Percentiles rank a stretch among this genome's conserved stretches.
phyloP scores from a whole-genome alignment of 2,329 filamentous ascomycete species.

The Cladorrhinum sp. region DNA sequence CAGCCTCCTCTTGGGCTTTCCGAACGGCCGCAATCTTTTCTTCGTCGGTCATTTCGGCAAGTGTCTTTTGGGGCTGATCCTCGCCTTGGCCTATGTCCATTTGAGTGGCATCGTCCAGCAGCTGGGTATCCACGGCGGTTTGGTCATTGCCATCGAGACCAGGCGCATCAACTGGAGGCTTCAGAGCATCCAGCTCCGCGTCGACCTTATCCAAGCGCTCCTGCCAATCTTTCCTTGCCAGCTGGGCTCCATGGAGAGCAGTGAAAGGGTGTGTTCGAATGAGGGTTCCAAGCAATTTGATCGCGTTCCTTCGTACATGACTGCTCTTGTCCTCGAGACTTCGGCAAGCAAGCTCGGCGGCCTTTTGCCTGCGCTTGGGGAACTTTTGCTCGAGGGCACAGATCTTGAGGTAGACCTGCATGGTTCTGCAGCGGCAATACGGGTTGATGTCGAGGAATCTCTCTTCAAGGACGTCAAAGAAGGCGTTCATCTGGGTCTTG shows the following conservation, averaged over 20 bases:
- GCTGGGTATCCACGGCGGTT: constrained; percentile 67
- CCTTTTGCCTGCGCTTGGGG: constrained; percentile 83
- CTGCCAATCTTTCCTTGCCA: constrained; percentile 83
- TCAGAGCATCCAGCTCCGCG: constrained; percentile 73
- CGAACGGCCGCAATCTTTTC: constrained; percentile 69
- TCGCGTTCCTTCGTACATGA: constrained; percentile 90
- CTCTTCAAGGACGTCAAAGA: constrained; percentile 95
- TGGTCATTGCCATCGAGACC: constrained; percentile 69
- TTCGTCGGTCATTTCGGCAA: constrained; percentile 69
- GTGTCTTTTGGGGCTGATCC: constrained; percentile 48
- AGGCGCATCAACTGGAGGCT: constrained; percentile 70
- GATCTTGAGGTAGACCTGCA: constrained; percentile 89
- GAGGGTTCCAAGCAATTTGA: constrained; percentile 83
- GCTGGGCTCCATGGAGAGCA: constrained; percentile 82
- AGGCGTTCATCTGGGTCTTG: constrained; percentile 92
- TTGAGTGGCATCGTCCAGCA: constrained; percentile 87
- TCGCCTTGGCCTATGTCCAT: constrained; percentile 57
- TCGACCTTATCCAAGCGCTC: constrained; percentile 79
- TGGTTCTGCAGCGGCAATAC: constrained; percentile 85
- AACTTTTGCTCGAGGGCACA: constrained; percentile 97
- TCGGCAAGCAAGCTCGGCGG: constrained; percentile 79
- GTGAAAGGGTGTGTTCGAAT: constrained; percentile 95
- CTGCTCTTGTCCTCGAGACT: constrained; percentile 98
- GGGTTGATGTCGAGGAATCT: constrained; percentile 95
- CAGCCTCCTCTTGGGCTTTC: constrained; percentile 82